These are phyloP conservation scores for Aspergillus floridensis DNA, from an alignment of 2,329 filamentous ascomycete genomes.

Conservation along the genomic window DNA sequence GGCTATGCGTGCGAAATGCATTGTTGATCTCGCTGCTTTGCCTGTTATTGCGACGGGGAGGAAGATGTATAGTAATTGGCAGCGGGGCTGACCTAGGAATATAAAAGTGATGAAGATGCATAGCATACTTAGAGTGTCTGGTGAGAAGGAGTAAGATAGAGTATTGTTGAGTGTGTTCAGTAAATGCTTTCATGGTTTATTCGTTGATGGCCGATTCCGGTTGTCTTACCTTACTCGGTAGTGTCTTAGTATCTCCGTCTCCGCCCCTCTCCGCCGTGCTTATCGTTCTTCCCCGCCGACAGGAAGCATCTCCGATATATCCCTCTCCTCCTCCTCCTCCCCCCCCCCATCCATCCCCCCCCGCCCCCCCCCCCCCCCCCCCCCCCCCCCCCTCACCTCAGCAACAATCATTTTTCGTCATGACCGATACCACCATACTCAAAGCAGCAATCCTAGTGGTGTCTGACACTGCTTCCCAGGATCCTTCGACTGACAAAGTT, in stretches of 20 bases:
- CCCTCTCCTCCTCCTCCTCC: not conserved
- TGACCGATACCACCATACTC: slow-evolving; percentile 44
- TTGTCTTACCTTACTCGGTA: not conserved
- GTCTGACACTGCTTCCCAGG: slow-evolving; percentile 81
- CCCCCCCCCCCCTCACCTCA: too few relatives aligned
- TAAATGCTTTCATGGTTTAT: too few relatives aligned
- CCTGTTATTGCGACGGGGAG: slow-evolving; percentile 6
- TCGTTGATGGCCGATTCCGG: not conserved
- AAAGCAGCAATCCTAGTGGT: slow-evolving; percentile 78
- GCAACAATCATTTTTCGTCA: slow-evolving; percentile 14
- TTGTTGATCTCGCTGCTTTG: slow-evolving; percentile 30
- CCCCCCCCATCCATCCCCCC: too few relatives aligned
- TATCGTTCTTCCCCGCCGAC: not conserved
- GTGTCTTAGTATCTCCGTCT: not conserved
- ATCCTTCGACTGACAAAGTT: slow-evolving; percentile 76
- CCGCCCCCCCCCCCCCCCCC: too few relatives aligned
- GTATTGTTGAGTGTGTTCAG: not conserved
- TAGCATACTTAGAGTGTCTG: not conserved
- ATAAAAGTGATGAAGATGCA: not conserved
- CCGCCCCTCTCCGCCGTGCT: not conserved
- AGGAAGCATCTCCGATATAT: not conserved
- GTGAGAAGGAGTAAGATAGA: not conserved
- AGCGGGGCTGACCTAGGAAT: not conserved
- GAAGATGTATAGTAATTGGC: slow-evolving; percentile 20
- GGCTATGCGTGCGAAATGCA: slow-evolving; percentile 27